These are phyloP conservation scores for Lactifluus pinguis DNA, from an alignment of 768 basidiomycete species.

Conservation along the genomic window DNA sequence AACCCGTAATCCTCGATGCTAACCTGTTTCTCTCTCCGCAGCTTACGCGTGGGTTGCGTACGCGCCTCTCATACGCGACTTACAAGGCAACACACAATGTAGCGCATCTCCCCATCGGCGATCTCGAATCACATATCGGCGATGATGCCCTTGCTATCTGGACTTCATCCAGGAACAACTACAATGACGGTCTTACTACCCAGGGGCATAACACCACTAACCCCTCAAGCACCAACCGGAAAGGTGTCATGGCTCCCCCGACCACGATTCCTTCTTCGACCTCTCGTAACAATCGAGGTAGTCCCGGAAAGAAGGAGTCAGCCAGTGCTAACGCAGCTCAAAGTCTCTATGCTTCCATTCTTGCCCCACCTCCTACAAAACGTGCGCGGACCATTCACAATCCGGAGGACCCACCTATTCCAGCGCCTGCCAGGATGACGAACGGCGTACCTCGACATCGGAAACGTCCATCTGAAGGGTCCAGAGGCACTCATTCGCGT, in stretches of 20 bases:
- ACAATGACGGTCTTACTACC: constrained; percentile 44
- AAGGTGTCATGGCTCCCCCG: constrained; percentile 41
- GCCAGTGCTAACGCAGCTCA: constrained; percentile 36
- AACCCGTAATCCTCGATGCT: constrained; percentile 11
- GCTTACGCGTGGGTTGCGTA: constrained; percentile 74
- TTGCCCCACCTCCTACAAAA: constrained; percentile 68
- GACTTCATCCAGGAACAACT: constrained; percentile 27
- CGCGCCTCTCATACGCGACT: constrained; percentile 74
- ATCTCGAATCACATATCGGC: constrained; percentile 57
- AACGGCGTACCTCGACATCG: constrained; percentile 22
- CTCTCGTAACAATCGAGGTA: constrained; percentile 9
- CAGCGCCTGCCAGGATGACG: constrained; percentile 34
- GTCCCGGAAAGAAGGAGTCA: constrained; percentile 23
- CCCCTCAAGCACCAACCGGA: constrained; percentile 22
- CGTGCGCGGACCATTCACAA: constrained; percentile 76
- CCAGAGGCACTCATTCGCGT: constrained; percentile 7
- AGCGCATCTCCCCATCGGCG: constrained; percentile 53
- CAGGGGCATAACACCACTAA: constrained; percentile 36
- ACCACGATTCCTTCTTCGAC: constrained; percentile 17
- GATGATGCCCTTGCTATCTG: constrained; percentile 28
- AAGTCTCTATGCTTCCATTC: constrained; percentile 64
- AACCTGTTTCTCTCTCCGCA: constrained; percentile 29
- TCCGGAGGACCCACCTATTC: constrained; percentile 56
- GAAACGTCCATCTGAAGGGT: constrained; percentile 20
- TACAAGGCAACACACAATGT: constrained; percentile 77